A percentile compares a stretch with the other conserved stretches of the same genome.
Conservation (phyloP, 1,284 basidiomycete species). For the Lentinula novae-zelandiae region DNA sequence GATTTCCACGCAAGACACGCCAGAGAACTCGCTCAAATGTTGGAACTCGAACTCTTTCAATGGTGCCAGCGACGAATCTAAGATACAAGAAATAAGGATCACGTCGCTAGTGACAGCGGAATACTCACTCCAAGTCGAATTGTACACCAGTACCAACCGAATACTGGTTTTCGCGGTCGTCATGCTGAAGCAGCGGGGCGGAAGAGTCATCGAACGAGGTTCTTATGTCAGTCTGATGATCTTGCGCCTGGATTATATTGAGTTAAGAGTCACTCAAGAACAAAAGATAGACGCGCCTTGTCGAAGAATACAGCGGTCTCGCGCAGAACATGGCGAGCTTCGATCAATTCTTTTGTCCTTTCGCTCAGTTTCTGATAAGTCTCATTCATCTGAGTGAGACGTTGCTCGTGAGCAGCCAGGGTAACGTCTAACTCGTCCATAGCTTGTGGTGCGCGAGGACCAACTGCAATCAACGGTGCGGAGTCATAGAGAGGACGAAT, state of each 20-base stretch:
- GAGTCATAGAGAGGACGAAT: conserved; percentile 82
- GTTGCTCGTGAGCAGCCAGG: conserved; percentile 84
- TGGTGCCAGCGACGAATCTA: conserved; percentile 94
- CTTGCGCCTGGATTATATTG: conserved; percentile 61
- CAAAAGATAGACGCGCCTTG: conserved; percentile 45
- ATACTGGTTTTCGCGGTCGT: conserved; percentile 76
- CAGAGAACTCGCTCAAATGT: conserved; percentile 98
- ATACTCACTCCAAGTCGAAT: conserved; percentile 83
- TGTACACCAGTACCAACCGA: conserved; percentile 43
- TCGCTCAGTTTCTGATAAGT: conserved; percentile 90
- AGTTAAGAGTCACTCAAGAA: conserved; percentile 1
- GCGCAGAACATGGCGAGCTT: conserved; percentile 89
- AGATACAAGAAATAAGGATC: conserved; percentile 10
- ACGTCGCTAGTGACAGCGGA: neutral
- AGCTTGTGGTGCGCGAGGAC: conserved; percentile 88
- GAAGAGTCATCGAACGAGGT: conserved; percentile 92
- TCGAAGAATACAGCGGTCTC: conserved; percentile 98
- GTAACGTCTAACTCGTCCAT: conserved; percentile 92
- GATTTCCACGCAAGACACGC: conserved; percentile 96
- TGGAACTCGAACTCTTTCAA: conserved; percentile 88
- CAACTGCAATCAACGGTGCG: conserved; percentile 79
- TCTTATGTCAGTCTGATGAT: conserved; percentile 76
- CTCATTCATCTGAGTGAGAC: conserved; percentile 90
- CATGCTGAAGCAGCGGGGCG: conserved; percentile 88
- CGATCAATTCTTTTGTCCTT: conserved; percentile 84